Conservation (phyloP, 2,329 filamentous ascomycete species). For the Sporothrix pallida region DNA sequence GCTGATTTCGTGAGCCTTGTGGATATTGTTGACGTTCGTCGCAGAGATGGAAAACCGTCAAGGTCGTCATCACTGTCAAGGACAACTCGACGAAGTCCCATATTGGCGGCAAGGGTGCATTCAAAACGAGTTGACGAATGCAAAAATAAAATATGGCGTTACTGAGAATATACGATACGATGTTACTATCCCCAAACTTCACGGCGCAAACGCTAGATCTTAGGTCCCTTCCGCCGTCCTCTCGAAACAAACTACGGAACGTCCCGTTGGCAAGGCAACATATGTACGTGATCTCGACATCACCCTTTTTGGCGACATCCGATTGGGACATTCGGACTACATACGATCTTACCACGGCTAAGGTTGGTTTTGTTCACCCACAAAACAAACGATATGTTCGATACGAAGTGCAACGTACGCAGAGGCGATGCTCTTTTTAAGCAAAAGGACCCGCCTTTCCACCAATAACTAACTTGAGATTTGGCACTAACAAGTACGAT, state of each 20-base stretch:
- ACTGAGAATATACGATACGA: background rate
- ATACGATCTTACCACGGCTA: no score
- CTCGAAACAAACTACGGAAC: background rate
- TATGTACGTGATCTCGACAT: slow-evolving; percentile 13
- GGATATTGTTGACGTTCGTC: background rate
- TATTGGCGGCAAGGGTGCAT: background rate
- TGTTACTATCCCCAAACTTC: background rate
- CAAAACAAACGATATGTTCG: no score
- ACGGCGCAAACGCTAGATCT: background rate
- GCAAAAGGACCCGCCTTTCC: no score
- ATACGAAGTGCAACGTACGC: no score
- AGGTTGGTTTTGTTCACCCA: no score
- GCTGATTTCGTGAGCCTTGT: background rate
- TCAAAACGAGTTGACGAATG: background rate
- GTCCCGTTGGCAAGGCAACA: slow-evolving; percentile 31
- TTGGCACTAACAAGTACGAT: background rate
- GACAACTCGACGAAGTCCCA: slow-evolving; percentile 30
- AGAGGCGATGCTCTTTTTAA: no score
- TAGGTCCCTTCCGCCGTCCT: background rate
- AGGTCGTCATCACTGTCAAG: slow-evolving; percentile 36
- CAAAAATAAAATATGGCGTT: background rate
- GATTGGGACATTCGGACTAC: no score
- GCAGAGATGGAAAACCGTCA: slow-evolving; percentile 16
- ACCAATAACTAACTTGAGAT: no score
- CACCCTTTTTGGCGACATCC: no score